A percentile compares a stretch with the other conserved stretches of the same genome.
These are phyloP conservation scores for Glaciozyma antarctica DNA, from an alignment of 768 basidiomycete genomes.

Conservation along the genomic window DNA sequence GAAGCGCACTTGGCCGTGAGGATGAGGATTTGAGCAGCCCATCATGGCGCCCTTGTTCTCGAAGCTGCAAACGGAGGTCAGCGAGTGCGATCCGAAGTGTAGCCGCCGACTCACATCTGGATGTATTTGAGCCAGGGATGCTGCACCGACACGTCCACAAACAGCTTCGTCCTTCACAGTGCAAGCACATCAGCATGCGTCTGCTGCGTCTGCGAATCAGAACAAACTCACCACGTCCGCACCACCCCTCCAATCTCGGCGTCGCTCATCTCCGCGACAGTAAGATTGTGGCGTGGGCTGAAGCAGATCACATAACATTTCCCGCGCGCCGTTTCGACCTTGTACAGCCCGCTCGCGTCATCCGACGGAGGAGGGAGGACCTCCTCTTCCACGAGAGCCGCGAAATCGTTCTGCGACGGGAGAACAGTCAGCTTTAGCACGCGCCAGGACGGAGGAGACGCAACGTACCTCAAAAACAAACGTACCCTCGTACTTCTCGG, in stretches of 20 bases:
- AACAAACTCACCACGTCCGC: constrained; percentile 54
- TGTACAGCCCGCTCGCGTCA: constrained; percentile 32
- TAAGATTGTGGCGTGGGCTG: constrained; percentile 75
- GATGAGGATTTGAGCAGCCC: constrained; percentile 92
- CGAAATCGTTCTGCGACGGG: constrained; percentile 32
- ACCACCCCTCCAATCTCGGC: constrained; percentile 58
- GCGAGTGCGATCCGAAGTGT: neutral
- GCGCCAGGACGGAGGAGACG: too few relatives aligned
- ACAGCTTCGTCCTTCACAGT: constrained; percentile 33
- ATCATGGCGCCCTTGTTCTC: constrained; percentile 88
- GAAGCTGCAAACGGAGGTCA: constrained; percentile 13
- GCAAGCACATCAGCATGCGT: constrained; percentile 5
- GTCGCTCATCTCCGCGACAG: constrained; percentile 62
- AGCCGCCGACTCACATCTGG: constrained; percentile 30
- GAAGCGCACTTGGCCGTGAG: constrained; percentile 73
- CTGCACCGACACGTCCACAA: constrained; percentile 27
- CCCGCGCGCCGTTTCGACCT: constrained; percentile 60
- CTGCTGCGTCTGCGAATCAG: constrained; percentile 45
- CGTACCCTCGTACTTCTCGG: constrained; percentile 59
- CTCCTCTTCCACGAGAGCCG: constrained; percentile 29
- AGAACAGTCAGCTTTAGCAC: neutral
- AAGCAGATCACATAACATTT: constrained; percentile 82
- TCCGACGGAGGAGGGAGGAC: constrained; percentile 12
- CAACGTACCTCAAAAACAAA: constrained; percentile 41
- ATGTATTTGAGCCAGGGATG: constrained; percentile 35